Percentiles rank a stretch among this genome's conserved stretches.
phyloP scores from a whole-genome alignment of 2,329 filamentous ascomycete genomes.

The Nemania serpens region DNA sequence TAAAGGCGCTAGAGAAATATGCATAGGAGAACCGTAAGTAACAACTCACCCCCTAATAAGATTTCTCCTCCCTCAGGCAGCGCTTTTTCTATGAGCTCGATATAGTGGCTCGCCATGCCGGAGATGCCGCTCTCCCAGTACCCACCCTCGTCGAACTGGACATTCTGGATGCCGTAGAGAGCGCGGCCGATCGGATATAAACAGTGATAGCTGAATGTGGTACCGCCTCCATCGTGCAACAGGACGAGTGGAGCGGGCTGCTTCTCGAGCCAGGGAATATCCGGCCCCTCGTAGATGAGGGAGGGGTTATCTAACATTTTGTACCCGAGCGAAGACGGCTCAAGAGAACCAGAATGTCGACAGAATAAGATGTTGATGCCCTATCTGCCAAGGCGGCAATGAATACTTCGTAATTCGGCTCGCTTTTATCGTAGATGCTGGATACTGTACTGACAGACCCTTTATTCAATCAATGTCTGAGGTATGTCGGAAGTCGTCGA shows the following conservation, averaged over 20 bases:
- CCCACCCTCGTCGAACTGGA: conserved; percentile 52
- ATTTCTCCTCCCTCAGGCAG: conserved; percentile 47
- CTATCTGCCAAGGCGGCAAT: no score
- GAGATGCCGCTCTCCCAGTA: conserved; percentile 57
- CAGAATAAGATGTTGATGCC: not conserved
- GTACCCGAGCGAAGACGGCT: not conserved
- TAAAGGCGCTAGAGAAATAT: no score
- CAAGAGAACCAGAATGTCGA: not conserved
- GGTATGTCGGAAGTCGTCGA: no score
- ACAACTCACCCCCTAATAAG: conserved; percentile 50
- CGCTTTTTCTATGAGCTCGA: conserved; percentile 48
- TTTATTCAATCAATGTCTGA: no score
- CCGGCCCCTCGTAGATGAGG: conserved; percentile 38
- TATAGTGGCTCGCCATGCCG: conserved; percentile 60
- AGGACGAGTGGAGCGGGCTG: conserved; percentile 55
- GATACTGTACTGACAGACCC: not conserved
- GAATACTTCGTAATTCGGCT: no score
- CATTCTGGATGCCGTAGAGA: conserved; percentile 61
- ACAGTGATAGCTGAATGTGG: conserved; percentile 61
- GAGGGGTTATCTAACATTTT: conserved; percentile 36
- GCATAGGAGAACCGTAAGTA: no score
- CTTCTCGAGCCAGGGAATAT: conserved; percentile 21
- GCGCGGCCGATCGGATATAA: conserved; percentile 54
- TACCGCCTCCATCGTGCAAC: conserved; percentile 66
- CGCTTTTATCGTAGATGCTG: not conserved